Evolutionary conservation across 2,329 filamentous ascomycete genomes (phyloP).

Genomic region (Calonectria naviculata): DNA sequence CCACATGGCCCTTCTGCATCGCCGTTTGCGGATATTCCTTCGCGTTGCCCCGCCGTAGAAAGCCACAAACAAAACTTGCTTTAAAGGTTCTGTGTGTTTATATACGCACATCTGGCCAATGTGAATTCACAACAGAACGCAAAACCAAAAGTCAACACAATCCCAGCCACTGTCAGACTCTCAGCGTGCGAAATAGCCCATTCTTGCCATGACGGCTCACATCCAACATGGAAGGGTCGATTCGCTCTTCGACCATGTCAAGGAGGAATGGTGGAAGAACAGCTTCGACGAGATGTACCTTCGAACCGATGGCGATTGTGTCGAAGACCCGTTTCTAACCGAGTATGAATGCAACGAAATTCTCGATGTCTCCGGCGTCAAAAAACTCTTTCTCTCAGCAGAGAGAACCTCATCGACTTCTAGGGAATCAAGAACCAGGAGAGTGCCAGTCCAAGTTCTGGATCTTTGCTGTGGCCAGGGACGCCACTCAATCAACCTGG

Average conservation of each 20-base stretch:
- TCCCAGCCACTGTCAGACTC: neutral
- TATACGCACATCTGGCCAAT: neutral
- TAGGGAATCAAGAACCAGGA: neutral
- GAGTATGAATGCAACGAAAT: slow-evolving; percentile 3
- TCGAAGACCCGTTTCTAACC: neutral
- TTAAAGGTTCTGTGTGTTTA: neutral
- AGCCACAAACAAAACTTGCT: neutral
- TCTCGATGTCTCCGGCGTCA: neutral
- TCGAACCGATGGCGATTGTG: neutral
- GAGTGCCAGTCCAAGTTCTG: neutral
- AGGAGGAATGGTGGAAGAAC: neutral
- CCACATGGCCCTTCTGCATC: neutral
- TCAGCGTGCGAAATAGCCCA: too few relatives aligned
- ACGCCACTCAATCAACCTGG: neutral
- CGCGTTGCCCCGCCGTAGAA: neutral
- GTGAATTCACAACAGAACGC: neutral
- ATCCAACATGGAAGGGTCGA: neutral
- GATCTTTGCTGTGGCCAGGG: neutral
- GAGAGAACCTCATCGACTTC: neutral
- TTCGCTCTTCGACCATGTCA: neutral
- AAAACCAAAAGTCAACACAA: neutral
- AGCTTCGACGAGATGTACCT: slow-evolving; percentile 3
- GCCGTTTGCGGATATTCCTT: neutral
- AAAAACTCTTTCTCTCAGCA: neutral
- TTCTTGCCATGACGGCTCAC: neutral